Evolutionary conservation across 208 protist genomes (phyloP), one percentile per base, ranked within the genome.

Genomic region (Herpetomonas tarakana): DNA sequence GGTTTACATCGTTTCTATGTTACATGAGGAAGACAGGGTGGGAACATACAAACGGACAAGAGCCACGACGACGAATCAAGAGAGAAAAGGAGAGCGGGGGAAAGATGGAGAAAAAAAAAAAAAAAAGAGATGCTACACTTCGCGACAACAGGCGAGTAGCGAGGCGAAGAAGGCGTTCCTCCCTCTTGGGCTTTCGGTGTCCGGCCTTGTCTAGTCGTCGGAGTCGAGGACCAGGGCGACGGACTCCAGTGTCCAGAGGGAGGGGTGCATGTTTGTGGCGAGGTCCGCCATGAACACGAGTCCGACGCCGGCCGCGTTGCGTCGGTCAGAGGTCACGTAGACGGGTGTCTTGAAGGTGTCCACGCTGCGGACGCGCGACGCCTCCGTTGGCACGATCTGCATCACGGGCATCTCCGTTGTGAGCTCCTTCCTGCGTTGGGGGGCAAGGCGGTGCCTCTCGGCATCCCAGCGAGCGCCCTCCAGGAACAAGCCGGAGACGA

Each of bases 241-340:
- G 22, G 96, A 98, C 73, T 99, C 96, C 25, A 99, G 57, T 26
- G 97, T 92, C 98, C 98, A 99, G 52, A 98, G 65, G 18, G 91
- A 98, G 0, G 68, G 22, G 74, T 99, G 98, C 35, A 91, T 72
- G 22, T 74, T 58, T 11, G 96, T 98, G 7, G 82, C 47, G 18
- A 99, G 71, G 56, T 99, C 94, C 0, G 98, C 98, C 65, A 97
- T 91, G 64, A 99, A 99, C 14, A 99, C 98, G 0, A 98, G 75
- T n/a, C 98, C 98, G 0, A 98, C 97, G 31, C 98, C 98, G 59
- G 96, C 98, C 9, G 96, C 97, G 61, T 98, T 99, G 11, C 94
- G 81, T 29, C 98, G 82, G 31, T 97, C 92, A 18, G 93, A 91
- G 22, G 98, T 99, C 9, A 98, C 91, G 83, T 99, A 99, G 29